Evolutionary conservation across 2,329 filamentous ascomycete genomes (phyloP).

Genomic region (Fusarium austroafricanum): DNA sequence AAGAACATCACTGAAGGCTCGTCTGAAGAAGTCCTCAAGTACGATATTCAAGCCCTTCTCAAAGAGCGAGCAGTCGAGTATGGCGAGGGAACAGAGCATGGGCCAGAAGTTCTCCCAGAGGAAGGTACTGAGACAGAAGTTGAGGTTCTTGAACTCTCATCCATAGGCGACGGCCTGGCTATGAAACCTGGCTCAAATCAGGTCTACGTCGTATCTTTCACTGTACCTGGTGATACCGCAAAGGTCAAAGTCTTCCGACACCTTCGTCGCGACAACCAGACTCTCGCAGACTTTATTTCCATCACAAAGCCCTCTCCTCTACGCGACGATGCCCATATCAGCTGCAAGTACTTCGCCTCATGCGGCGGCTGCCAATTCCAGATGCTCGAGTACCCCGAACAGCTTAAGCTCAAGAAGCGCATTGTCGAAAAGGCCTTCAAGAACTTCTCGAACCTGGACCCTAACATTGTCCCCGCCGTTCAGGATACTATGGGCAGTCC

Average conservation of each 20-base stretch:
- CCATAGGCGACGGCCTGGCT: conserved; percentile 91
- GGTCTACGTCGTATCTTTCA: conserved; percentile 90
- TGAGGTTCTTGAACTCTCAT: conserved; percentile 84
- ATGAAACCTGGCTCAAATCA: conserved; percentile 70
- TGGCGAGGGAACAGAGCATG: conserved; percentile 46
- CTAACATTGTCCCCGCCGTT: conserved; percentile 79
- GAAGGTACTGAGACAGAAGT: conserved; percentile 82
- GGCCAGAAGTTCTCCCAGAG: conserved; percentile 65
- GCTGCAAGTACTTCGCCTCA: conserved; percentile 85
- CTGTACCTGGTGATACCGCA: conserved; percentile 84
- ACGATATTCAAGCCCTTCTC: conserved; percentile 70
- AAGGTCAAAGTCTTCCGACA: conserved; percentile 84
- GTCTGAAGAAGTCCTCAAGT: conserved; percentile 73
- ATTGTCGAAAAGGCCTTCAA: conserved; percentile 92
- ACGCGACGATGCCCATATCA: conserved; percentile 80
- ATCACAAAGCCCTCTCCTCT: conserved; percentile 78
- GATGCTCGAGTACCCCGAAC: conserved; percentile 90
- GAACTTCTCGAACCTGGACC: conserved; percentile 87
- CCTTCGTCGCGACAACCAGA: conserved; percentile 72
- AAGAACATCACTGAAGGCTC: conserved; percentile 71
- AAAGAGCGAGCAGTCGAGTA: conserved; percentile 53
- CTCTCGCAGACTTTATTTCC: conserved; percentile 83
- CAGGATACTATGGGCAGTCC: conserved; percentile 90
- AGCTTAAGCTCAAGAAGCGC: conserved; percentile 84
- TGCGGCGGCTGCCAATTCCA: conserved; percentile 98